Evolutionary conservation across 1,284 basidiomycete species (phyloP).

Genomic region (Coniferiporia sulphurascens): DNA sequence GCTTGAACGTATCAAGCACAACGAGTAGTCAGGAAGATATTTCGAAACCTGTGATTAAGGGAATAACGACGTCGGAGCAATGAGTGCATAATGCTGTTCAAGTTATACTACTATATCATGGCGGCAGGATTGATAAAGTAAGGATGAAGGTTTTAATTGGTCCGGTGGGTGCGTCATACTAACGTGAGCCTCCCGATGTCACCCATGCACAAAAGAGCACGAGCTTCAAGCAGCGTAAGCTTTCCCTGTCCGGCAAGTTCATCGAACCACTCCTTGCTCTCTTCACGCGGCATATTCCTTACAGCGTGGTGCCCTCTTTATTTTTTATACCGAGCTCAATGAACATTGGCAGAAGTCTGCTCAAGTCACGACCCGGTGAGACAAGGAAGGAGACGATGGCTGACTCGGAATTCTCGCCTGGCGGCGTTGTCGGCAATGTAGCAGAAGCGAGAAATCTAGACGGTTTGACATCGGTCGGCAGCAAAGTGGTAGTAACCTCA

Average conservation of each 20-base stretch:
- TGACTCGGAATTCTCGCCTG: neutral
- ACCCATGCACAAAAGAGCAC: neutral
- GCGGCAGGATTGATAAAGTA: too few relatives aligned
- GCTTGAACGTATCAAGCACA: too few relatives aligned
- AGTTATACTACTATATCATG: too few relatives aligned
- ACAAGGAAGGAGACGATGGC: neutral
- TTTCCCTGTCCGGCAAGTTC: neutral
- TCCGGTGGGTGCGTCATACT: too few relatives aligned
- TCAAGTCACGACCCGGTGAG: neutral
- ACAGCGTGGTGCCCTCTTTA: neutral
- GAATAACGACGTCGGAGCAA: too few relatives aligned
- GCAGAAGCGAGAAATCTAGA: neutral
- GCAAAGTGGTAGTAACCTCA: too few relatives aligned
- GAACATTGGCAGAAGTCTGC: neutral
- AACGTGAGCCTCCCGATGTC: too few relatives aligned
- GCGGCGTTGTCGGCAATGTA: neutral
- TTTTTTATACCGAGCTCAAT: neutral
- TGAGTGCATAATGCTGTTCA: too few relatives aligned
- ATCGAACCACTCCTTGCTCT: neutral
- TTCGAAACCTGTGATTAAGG: too few relatives aligned
- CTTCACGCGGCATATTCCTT: neutral
- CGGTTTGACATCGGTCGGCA: neutral
- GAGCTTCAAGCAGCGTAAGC: slow-evolving; percentile 1
- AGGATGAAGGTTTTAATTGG: too few relatives aligned
- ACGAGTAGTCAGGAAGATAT: too few relatives aligned